Base-by-base conservation (phyloP, 768 basidiomycete genomes). In the Butyriboletus loyo region DNA sequence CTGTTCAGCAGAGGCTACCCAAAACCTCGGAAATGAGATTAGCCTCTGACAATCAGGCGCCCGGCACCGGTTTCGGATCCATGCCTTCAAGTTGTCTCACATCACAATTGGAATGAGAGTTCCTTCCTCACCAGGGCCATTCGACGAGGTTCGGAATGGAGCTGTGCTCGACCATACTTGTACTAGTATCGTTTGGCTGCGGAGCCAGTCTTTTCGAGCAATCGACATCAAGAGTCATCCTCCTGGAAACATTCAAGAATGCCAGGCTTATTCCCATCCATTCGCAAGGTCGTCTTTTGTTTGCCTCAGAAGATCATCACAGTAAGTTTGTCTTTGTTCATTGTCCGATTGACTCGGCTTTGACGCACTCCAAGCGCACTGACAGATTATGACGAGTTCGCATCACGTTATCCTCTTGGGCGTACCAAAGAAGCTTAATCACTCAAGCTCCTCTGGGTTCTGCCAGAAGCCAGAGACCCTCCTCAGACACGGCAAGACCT, bases 391-490 rank as follows among this genome's bases (percentile, higher is more conserved):
- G 59, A n/a, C 63, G 21, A 47, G 6, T 19, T 30, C 57, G 15
- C 49, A 58, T 19, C 66, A 56, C 34, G 62, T 68, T 39, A 47
- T 68, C n/a, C 62, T 70, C 15, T 55, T 58, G 37, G 68, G 59
- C 34, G 57, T 67, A 5, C 48, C 58, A 9, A 68, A 65, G 49
- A 43, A 50, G 30, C 49, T 41, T 34, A 46, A 63, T 30, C 43
- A 24, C 10, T 60, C 69, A 21, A 65, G 61, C 15, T 8, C 44
- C 0, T 70, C 69, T 25, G 63, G 64, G 5, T 71, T 67, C 52
- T 72, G 69, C 52, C 65, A 72, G 52, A 71, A 72, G 28, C 54
- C 72, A 3, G 71, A 71, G 49, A 56, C 57, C 7, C 69, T 68
- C 53, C 67, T 71, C 14, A 59, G 60, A 50, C 60, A 61, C 27